These are phyloP conservation scores for Actinidia chinensis DNA, from an alignment of 179 eudicot species.

Conservation along the genomic window DNA sequence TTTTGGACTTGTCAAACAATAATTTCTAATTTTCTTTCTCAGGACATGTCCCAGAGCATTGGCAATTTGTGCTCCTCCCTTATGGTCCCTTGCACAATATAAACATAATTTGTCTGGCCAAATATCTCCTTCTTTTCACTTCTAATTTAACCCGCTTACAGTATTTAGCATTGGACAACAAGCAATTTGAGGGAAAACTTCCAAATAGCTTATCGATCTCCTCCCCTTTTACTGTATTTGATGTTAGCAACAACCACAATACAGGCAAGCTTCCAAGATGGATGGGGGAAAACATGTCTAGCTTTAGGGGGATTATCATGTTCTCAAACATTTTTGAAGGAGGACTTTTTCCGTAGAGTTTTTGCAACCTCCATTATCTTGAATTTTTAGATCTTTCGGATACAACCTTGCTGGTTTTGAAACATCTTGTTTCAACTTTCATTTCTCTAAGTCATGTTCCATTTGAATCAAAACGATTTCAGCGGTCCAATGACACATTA, in stretches of 20 bases:
- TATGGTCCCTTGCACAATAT: slow-evolving; percentile 5
- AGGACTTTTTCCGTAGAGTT: background rate
- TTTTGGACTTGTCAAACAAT: slow-evolving; percentile 22
- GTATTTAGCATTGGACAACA: slow-evolving; percentile 2
- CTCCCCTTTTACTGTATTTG: background rate
- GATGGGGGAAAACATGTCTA: background rate
- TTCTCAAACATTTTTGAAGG: slow-evolving; percentile 12
- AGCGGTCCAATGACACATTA: background rate
- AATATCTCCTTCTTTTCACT: background rate
- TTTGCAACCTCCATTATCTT: slow-evolving; percentile 1
- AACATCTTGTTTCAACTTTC: slow-evolving; percentile 15
- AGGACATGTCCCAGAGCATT: slow-evolving; percentile 10
- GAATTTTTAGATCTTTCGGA: slow-evolving; percentile 11
- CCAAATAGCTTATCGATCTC: background rate
- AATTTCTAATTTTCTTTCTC: no score
- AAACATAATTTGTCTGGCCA: slow-evolving; percentile 11
- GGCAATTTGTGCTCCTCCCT: background rate
- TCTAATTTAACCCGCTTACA: background rate
- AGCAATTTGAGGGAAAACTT: slow-evolving; percentile 4
- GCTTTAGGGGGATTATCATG: background rate
- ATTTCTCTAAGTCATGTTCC: background rate
- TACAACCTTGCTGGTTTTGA: background rate
- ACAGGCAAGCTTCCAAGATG: slow-evolving; percentile 11
- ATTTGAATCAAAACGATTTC: background rate
- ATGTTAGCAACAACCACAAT: slow-evolving; percentile 16